phyloP scores from a whole-genome alignment of 2,329 filamentous ascomycete species.

The Nothomitra cinnamomea region DNA sequence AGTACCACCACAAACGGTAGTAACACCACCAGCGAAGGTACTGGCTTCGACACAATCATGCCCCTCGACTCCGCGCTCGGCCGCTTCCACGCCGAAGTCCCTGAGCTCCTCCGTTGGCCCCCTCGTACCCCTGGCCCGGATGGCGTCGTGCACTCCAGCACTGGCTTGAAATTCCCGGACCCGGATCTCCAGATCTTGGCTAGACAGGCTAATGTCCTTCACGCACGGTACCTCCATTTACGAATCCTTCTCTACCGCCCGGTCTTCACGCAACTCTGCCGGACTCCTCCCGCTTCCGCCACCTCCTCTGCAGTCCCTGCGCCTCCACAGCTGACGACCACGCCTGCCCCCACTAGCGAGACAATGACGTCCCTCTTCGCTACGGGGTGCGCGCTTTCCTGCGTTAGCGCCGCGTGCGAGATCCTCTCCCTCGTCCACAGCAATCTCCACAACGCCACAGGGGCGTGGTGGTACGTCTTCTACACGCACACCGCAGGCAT shows the following conservation, averaged over 20 bases:
- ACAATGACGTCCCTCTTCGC: constrained; percentile 10
- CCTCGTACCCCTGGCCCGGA: neutral
- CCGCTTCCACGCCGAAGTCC: constrained; percentile 14
- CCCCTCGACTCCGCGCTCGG: constrained; percentile 16
- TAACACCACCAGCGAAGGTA: constrained; percentile 7
- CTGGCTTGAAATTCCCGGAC: neutral
- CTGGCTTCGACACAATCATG: constrained; percentile 15
- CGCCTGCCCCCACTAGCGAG: constrained; percentile 12
- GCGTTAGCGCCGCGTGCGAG: constrained; percentile 17
- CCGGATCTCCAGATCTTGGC: constrained; percentile 1
- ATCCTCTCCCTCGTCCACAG: constrained; percentile 18
- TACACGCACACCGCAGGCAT: constrained; percentile 19
- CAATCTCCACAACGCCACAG: constrained; percentile 16
- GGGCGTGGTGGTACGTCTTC: constrained; percentile 24
- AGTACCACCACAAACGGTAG: neutral
- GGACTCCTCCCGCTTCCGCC: constrained; percentile 10
- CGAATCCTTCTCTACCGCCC: constrained; percentile 20
- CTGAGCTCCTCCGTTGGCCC: constrained; percentile 15
- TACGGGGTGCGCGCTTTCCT: constrained; percentile 18
- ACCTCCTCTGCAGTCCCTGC: neutral
- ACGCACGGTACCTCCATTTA: constrained; percentile 19
- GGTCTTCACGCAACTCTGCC: constrained; percentile 20
- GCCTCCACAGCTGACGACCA: constrained; percentile 2
- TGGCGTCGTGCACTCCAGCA: constrained; percentile 1
- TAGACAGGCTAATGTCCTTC: constrained; percentile 18